A percentile compares a stretch with the other conserved stretches of the same genome.
Evolutionary conservation across 2,329 filamentous ascomycete species (phyloP).

Genomic region (Sporothrix luriei): DNA sequence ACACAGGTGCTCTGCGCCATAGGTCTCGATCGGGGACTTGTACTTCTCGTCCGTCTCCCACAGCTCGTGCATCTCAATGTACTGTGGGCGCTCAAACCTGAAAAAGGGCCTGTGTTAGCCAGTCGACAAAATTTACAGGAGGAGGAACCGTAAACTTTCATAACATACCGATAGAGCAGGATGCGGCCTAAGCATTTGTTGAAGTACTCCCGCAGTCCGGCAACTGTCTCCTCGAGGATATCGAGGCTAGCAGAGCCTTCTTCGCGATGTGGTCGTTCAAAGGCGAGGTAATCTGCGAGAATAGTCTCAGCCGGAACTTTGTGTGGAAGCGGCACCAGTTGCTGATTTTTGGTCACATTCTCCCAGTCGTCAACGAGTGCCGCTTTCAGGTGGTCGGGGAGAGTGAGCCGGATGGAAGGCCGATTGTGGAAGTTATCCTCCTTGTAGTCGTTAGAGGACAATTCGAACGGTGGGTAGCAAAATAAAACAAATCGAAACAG

Average conservation of each 20-base stretch:
- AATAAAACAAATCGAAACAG: not conserved
- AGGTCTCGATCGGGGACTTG: slow-evolving; percentile 75
- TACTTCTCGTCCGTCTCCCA: slow-evolving; percentile 62
- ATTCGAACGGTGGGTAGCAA: not conserved
- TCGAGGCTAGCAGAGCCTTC: slow-evolving; percentile 72
- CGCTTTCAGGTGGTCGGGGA: slow-evolving; percentile 88
- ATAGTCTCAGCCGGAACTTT: slow-evolving; percentile 74
- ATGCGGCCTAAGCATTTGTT: slow-evolving; percentile 86
- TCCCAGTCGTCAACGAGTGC: slow-evolving; percentile 98
- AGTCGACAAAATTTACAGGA: not conserved
- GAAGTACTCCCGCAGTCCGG: slow-evolving; percentile 90
- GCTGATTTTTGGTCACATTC: slow-evolving; percentile 92
- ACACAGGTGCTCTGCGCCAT: slow-evolving; percentile 88
- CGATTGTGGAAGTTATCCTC: slow-evolving; percentile 85
- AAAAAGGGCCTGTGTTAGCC: not conserved
- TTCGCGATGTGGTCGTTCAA: slow-evolving; percentile 67
- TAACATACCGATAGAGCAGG: slow-evolving; percentile 71
- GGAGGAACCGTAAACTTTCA: too few species aligned
- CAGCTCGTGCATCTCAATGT: slow-evolving; percentile 72
- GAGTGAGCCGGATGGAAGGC: slow-evolving; percentile 80
- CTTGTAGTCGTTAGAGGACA: slow-evolving; percentile 51
- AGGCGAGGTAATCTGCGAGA: slow-evolving; percentile 75
- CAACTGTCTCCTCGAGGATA: slow-evolving; percentile 85
- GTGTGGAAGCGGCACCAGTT: slow-evolving; percentile 83
- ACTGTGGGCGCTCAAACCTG: slow-evolving; percentile 89